Evolutionary conservation across 306 rosid genomes (phyloP).

Genomic region (Trifolium pratense): DNA sequence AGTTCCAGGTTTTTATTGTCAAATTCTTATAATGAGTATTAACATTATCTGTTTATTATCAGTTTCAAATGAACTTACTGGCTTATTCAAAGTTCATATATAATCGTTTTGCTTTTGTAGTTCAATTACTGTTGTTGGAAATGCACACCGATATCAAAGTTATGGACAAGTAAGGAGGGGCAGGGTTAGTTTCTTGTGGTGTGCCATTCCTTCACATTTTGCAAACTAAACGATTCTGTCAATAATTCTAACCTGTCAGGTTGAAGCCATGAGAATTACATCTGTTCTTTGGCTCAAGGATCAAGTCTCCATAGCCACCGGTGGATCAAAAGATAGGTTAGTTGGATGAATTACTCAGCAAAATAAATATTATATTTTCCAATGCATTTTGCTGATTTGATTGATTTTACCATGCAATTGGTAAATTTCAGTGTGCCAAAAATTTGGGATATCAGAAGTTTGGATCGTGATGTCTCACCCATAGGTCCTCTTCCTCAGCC

Average conservation of each 20-base stretch:
- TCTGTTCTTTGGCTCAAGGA: conserved; percentile 91
- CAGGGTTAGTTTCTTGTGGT: conserved; percentile 62
- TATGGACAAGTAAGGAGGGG: conserved; percentile 65
- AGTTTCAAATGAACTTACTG: neutral
- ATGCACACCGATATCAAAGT: conserved; percentile 71
- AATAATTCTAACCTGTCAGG: conserved; percentile 51
- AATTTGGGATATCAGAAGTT: conserved; percentile 92
- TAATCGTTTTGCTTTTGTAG: conserved; percentile 48
- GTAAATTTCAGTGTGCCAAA: conserved; percentile 68
- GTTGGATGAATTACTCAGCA: conserved; percentile 15
- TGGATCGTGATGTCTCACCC: conserved; percentile 59
- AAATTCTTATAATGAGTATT: neutral
- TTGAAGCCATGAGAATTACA: conserved; percentile 89
- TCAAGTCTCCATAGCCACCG: conserved; percentile 81
- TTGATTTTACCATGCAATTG: conserved; percentile 26
- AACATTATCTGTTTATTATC: neutral
- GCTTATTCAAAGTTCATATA: too few relatives aligned
- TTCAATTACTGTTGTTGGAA: conserved; percentile 56
- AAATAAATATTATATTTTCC: too few relatives aligned
- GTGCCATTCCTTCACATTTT: neutral
- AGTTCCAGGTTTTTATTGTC: conserved; percentile 18
- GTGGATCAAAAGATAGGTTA: conserved; percentile 92
- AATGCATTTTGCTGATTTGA: neutral
- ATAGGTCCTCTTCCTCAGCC: conserved; percentile 60
- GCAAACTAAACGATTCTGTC: conserved; percentile 34